phyloP scores from a whole-genome alignment of 2,329 filamentous ascomycete species.

The Chaetomiaceae sp. region DNA sequence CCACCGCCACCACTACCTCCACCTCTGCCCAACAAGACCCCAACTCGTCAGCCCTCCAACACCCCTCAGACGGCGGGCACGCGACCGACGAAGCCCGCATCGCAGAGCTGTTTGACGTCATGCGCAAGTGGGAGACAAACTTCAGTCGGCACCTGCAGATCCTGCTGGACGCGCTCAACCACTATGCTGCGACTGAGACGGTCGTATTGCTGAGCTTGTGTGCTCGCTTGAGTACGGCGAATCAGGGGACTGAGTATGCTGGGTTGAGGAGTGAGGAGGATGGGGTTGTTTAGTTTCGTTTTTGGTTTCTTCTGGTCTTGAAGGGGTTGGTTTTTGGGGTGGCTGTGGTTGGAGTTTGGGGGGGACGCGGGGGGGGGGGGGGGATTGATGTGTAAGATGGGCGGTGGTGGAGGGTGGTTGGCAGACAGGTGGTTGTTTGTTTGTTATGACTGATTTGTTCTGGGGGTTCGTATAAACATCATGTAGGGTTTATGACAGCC shows the following conservation, averaged over 20 bases:
- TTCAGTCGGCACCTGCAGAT: constrained; percentile 92
- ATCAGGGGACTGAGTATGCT: constrained; percentile 66
- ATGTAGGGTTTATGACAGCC: no score
- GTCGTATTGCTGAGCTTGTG: constrained; percentile 88
- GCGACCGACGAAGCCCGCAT: constrained; percentile 48
- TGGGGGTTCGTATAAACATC: no score
- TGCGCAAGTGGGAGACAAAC: constrained; percentile 88
- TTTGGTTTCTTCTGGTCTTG: neutral
- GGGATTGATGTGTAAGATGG: neutral
- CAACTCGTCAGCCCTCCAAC: constrained; percentile 26
- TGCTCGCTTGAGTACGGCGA: constrained; percentile 74
- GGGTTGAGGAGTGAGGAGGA: constrained; percentile 58
- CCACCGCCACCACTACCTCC: neutral
- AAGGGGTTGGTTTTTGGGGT: neutral
- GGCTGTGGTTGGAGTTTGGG: neutral
- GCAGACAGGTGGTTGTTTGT: no score
- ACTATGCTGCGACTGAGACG: constrained; percentile 95
- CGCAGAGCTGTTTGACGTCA: constrained; percentile 76
- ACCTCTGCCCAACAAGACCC: constrained; percentile 22
- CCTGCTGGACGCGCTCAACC: constrained; percentile 88
- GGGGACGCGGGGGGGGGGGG: no score
- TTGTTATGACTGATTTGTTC: no score
- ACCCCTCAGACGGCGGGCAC: constrained; percentile 22
- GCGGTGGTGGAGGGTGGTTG: no score
- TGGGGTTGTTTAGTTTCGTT: neutral